Conservation (phyloP, 2,329 filamentous ascomycete species). For the Fusarium mundagurra region DNA sequence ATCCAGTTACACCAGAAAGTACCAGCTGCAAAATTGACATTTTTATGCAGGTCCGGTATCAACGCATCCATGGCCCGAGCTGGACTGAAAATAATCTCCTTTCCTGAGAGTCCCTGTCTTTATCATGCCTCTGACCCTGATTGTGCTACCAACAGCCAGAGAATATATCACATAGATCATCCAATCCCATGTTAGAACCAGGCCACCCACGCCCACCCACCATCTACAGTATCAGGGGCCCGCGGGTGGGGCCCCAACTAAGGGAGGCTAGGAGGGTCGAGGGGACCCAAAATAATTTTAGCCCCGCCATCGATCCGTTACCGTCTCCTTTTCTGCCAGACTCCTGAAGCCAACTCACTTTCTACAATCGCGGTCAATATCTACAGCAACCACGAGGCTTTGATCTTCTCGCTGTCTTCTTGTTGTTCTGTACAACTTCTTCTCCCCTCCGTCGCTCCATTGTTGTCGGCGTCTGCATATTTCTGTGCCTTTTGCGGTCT, state of each 20-base stretch:
- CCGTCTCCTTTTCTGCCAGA: constrained; percentile 47
- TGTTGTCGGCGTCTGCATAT: constrained; percentile 35
- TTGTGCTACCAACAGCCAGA: constrained; percentile 5
- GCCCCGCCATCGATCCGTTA: constrained; percentile 55
- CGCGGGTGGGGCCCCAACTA: constrained; percentile 13
- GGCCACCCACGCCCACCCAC: constrained; percentile 13
- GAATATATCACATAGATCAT: constrained; percentile 15
- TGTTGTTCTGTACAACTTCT: constrained; percentile 42
- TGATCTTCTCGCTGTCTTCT: constrained; percentile 37
- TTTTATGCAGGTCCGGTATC: background rate
- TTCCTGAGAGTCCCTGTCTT: background rate
- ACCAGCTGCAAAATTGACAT: background rate
- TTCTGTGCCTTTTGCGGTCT: constrained; percentile 22
- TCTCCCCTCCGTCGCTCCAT: constrained; percentile 26
- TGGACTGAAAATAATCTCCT: background rate
- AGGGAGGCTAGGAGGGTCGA: constrained; percentile 17
- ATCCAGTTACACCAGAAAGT: background rate
- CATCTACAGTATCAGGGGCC: constrained; percentile 14
- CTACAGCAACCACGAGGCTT: constrained; percentile 43
- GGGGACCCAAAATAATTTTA: constrained; percentile 51
- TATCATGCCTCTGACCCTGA: constrained; percentile 9
- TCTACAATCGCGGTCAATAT: constrained; percentile 40
- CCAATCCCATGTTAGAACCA: constrained; percentile 13
- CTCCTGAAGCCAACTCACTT: constrained; percentile 39
- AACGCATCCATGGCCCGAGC: background rate